A percentile compares a stretch with the other conserved stretches of the same genome.
These are phyloP conservation scores for Gentiana straminea DNA, from an alignment of 257 asterid genomes.

Conservation along the genomic window DNA sequence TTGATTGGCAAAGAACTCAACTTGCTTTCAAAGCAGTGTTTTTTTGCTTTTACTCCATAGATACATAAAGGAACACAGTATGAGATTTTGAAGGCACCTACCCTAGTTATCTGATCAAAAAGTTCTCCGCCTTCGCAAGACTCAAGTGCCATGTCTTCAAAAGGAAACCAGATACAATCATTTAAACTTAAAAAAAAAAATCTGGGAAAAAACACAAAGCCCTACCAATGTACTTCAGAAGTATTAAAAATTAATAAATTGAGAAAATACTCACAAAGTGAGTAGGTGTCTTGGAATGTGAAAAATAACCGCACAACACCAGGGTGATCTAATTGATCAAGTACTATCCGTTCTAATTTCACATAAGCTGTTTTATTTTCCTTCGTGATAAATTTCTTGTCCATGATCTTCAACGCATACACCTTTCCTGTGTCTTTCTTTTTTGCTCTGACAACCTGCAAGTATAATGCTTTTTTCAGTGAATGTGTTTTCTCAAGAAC, in stretches of 20 bases:
- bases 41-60: not conserved
- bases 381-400: constrained; percentile 91
- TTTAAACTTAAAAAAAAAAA: constrained; percentile 12
- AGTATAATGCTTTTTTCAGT: constrained; percentile 6
- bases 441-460: constrained; percentile 91
- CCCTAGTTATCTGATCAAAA: constrained; percentile 95
- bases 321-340: constrained; percentile 96
- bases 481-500: not conserved
- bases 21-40: not conserved
- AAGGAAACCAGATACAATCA: constrained; percentile 19
- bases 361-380: constrained; percentile 98
- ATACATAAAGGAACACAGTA: constrained; percentile 2
- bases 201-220: constrained; percentile 2
- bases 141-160: constrained; percentile 95
- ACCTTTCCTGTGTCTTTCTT: constrained; percentile 82
- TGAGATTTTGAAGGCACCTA: constrained; percentile 21
- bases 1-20: not conserved
- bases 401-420: constrained; percentile 98
- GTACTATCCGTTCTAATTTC: constrained; percentile 92
- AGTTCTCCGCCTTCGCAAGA: constrained; percentile 99
- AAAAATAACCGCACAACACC: constrained; percentile 80
- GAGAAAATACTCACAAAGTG: constrained; percentile 72
- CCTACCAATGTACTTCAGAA: not conserved
- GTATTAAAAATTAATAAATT: not conserved
- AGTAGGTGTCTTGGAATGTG: constrained; percentile 87